Percentiles rank a stretch among this genome's conserved stretches.
Evolutionary conservation across 192 early-diverging fungal species (phyloP).

Genomic region (Diversispora eburnea): DNA sequence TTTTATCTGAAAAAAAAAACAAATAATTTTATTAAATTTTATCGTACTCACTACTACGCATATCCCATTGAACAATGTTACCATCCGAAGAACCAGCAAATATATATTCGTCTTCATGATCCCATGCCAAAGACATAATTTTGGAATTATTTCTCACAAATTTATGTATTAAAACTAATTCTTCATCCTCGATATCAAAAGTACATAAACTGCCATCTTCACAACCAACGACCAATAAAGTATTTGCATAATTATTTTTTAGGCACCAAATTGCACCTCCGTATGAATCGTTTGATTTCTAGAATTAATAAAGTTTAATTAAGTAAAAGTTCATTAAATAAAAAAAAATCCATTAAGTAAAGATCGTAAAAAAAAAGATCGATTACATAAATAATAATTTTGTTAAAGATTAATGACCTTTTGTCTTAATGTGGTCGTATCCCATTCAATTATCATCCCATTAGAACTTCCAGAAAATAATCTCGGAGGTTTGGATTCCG

Average conservation of each 20-base stretch:
- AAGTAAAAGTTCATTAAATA: not conserved
- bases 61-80: slow-evolving; percentile 69
- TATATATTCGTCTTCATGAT: slow-evolving; percentile 63
- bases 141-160: slow-evolving; percentile 50
- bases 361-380: not conserved
- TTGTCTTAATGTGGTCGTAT: slow-evolving; percentile 62
- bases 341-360: not conserved
- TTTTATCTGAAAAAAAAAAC: not conserved
- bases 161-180: slow-evolving; percentile 61
- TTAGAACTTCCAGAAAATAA: slow-evolving; percentile 86
- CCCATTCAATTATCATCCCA: slow-evolving; percentile 85
- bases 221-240: slow-evolving; percentile 82
- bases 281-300: slow-evolving; percentile 67
- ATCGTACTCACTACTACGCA: slow-evolving; percentile 30
- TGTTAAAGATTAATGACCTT: slow-evolving; percentile 39
- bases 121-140: slow-evolving; percentile 86
- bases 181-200: slow-evolving; percentile 77
- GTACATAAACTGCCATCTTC: slow-evolving; percentile 89
- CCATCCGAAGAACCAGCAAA: slow-evolving; percentile 83
- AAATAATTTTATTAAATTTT: not conserved
- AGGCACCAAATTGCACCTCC: slow-evolving; percentile 96
- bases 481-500: slow-evolving; percentile 62
- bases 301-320: not conserved
- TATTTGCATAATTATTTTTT: slow-evolving; percentile 71
- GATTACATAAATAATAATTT: not conserved